Evolutionary conservation across 1,139 yeast genomes (phyloP).

Genomic region (Pneumocystis sp.): DNA sequence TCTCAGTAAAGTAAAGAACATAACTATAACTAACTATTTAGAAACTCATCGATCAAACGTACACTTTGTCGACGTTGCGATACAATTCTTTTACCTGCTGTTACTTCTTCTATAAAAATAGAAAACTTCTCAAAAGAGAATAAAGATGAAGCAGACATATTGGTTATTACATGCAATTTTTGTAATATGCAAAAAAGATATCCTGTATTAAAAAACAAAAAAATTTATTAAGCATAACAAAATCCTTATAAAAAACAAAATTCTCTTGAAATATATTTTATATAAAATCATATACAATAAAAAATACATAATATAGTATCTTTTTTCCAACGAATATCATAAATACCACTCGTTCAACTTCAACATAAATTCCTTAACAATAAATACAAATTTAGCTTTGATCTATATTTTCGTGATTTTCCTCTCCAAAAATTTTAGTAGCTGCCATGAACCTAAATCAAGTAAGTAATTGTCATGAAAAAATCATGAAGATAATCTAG

Average conservation of each 20-base stretch:
- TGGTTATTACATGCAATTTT: not conserved
- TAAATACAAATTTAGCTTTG: not conserved
- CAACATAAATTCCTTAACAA: not conserved
- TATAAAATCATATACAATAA: not conserved
- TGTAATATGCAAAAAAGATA: not conserved
- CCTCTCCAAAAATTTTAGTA: conserved; percentile 38
- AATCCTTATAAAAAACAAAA: not conserved
- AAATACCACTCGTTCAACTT: not conserved
- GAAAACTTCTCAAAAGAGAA: not conserved
- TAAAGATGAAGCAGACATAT: not conserved
- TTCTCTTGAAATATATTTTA: not conserved
- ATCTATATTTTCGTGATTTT: conserved; percentile 1
- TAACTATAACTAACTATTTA: not conserved
- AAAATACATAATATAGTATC: not conserved
- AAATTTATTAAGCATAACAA: not conserved
- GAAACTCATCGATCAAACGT: not conserved
- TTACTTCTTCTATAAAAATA: not conserved
- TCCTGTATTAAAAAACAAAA: not conserved
- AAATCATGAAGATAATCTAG: not conserved
- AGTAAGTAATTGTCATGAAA: not conserved
- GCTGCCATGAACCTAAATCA: conserved; percentile 40
- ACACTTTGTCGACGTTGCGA: not conserved
- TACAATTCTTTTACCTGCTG: not conserved
- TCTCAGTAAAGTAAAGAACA: not conserved
- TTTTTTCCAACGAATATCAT: not conserved